Evolutionary conservation across 768 basidiomycete genomes (phyloP), one percentile per base, ranked within the genome.

Genomic region (Hericium alpestre): DNA sequence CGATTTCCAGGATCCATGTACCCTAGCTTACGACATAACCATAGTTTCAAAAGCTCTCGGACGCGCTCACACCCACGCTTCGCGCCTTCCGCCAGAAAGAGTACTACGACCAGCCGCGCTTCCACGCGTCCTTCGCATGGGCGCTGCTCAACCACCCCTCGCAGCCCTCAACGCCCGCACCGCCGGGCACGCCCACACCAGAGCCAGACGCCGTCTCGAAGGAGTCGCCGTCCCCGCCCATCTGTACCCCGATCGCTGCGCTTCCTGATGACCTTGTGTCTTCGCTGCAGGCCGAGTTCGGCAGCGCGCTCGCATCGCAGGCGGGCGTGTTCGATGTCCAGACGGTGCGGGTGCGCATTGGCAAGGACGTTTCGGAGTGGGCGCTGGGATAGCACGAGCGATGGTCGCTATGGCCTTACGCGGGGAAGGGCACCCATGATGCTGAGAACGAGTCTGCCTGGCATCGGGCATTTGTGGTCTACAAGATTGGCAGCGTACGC

Each of bases 61-160:
- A 79, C 51, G 72, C 74, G 22, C 69, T 96, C 43, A 73, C 77
- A 4, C 84, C 86, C 1, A 72, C 76, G 7, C 71, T 95, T 49
- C 71, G 71, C 27, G 66, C 69, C 3, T 72, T 90, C 38, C 83
- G 85, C 54, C 87, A 94, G 62, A 83, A 85, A 61, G 77, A 79
- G 56, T 96, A 90, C 70, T 95, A 97, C 70, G 65, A 73, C 38
- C 72, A 80, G 32, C 92, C 94, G 18, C 81, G 84, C 48, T 96
- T 93, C 65, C 94, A 97, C 66, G 79, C 87, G 12, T 94, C 92
- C 2, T 82, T 96, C 55, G 91, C 84, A 10, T 96, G 94, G 93
- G 82, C 84, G 13, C 74, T 92, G 47, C 78, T 91, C 52, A 74
- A 80, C 38, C 59, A 59, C 18, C 54, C 53, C 3, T 10, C 56